Conservation (phyloP, 208 protist species). For the Leishmania tropica region DNA sequence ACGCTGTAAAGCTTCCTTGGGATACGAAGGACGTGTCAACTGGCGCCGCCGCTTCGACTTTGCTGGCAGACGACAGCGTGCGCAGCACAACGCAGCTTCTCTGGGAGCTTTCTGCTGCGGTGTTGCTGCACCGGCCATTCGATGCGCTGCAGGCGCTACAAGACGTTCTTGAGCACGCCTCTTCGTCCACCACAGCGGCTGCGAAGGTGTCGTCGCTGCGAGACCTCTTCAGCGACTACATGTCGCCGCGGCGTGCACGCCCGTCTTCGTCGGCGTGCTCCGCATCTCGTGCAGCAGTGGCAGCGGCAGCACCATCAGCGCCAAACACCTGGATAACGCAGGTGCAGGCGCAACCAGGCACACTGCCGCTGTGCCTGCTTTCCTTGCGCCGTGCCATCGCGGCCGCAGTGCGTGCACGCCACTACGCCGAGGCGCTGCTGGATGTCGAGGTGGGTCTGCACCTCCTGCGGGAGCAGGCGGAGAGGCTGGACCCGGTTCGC, state of each 20-base stretch:
- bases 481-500: background rate
- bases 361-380: slow-evolving; percentile 22
- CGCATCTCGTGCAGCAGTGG: background rate
- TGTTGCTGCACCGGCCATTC: slow-evolving; percentile 4
- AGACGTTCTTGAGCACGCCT: background rate
- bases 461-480: slow-evolving; percentile 8
- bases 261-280: background rate
- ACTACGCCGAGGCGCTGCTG: slow-evolving; percentile 25
- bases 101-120: slow-evolving; percentile 25
- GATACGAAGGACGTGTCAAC: background rate
- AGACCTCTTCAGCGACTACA: background rate
- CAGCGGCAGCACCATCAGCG: background rate
- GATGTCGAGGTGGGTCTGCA: slow-evolving; percentile 10
- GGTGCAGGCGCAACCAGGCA: slow-evolving; percentile 9
- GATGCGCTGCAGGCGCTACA: slow-evolving; percentile 14
- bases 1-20: slow-evolving; percentile 10
- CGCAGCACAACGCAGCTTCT: background rate
- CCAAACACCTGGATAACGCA: background rate
- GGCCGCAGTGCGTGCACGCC: slow-evolving; percentile 14
- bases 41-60: background rate
- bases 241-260: background rate
- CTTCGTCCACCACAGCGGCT: background rate
- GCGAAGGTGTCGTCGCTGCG: slow-evolving; percentile 8
- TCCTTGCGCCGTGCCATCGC: slow-evolving; percentile 18
- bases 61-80: background rate